Conservation (phyloP, 2,329 filamentous ascomycete genomes). For the Colletotrichum tamarilloi region DNA sequence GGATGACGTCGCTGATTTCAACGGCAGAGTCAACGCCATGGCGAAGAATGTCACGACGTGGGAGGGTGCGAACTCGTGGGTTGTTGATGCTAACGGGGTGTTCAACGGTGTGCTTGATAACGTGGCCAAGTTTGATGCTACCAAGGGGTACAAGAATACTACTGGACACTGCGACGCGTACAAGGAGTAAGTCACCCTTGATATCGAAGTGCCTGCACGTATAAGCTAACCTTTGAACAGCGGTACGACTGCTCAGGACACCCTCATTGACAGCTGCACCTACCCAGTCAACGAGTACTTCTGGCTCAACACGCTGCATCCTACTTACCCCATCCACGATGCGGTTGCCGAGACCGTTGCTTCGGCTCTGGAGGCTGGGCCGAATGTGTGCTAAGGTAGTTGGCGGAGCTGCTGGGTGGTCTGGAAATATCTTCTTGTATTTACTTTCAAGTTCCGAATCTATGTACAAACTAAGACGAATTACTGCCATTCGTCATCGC, state of each 20-base stretch:
- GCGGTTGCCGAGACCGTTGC: slow-evolving; percentile 64
- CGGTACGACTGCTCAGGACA: slow-evolving; percentile 56
- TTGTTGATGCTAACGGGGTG: slow-evolving; percentile 63
- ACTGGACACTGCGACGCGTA: slow-evolving; percentile 67
- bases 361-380: slow-evolving; percentile 49
- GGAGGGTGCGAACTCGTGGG: slow-evolving; percentile 59
- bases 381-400: slow-evolving; percentile 47
- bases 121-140: slow-evolving; percentile 60
- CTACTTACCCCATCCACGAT: slow-evolving; percentile 72
- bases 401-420: neutral
- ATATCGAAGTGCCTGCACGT: too few relatives aligned
- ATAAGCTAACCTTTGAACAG: slow-evolving; percentile 41
- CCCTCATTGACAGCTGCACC: slow-evolving; percentile 57
- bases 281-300: slow-evolving; percentile 71
- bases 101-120: slow-evolving; percentile 65
- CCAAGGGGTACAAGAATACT: slow-evolving; percentile 63
- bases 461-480: too few relatives aligned
- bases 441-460: neutral
- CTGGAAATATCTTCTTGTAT: neutral
- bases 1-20: slow-evolving; percentile 63
- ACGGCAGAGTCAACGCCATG: slow-evolving; percentile 55
- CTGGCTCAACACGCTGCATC: slow-evolving; percentile 73
- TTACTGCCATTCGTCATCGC: too few relatives aligned
- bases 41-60: slow-evolving; percentile 51
- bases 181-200: slow-evolving; percentile 56